Percentiles rank a stretch among this genome's conserved stretches.
phyloP scores from a whole-genome alignment of 2,329 filamentous ascomycete genomes.

The Colletotrichum tropicale region DNA sequence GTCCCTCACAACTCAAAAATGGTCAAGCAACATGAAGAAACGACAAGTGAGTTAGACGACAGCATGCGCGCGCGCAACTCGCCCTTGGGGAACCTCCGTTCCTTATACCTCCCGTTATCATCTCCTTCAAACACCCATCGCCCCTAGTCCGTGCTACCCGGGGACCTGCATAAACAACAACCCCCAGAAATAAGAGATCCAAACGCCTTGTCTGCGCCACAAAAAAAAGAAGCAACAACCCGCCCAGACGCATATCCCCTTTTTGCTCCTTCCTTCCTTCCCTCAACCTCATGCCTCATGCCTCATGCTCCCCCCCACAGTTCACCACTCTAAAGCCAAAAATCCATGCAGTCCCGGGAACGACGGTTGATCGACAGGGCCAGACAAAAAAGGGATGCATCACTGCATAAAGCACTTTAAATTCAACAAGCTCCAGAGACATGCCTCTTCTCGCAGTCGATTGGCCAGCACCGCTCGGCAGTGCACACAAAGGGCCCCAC shows the following conservation, averaged over 20 bases:
- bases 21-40: neutral
- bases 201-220: neutral
- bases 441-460: neutral
- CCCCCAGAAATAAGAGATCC: neutral
- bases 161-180: neutral
- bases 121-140: neutral
- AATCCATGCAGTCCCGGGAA: neutral
- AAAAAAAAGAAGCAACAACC: neutral
- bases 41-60: neutral
- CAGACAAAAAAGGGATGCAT: constrained; percentile 5
- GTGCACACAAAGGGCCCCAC: neutral
- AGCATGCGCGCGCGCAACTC: neutral
- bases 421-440: neutral
- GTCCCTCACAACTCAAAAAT: neutral
- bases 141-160: neutral
- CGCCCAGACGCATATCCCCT: neutral
- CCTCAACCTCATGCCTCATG: neutral
- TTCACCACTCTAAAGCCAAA: neutral
- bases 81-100: neutral
- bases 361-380: neutral
- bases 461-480: neutral
- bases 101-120: neutral
- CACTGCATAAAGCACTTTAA: constrained; percentile 10
- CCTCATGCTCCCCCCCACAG: neutral
- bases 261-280: neutral